Conservation (phyloP, 1,284 basidiomycete genomes). For the Melampsora americana region DNA sequence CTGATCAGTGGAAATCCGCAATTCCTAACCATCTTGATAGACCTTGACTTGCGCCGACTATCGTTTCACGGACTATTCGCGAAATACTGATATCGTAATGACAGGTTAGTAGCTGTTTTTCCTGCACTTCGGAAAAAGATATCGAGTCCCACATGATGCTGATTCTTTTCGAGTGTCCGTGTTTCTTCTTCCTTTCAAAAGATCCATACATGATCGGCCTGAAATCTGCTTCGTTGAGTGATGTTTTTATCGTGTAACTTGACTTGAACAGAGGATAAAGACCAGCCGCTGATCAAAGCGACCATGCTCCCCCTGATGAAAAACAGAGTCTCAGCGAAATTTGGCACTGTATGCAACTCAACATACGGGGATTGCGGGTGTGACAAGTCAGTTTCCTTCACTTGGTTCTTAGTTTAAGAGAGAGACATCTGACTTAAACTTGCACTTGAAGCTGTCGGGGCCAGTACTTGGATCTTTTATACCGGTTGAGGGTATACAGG, state of each 20-base stretch:
- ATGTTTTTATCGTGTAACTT: background rate
- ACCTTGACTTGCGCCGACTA: conserved; percentile 40
- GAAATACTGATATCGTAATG: conserved; percentile 25
- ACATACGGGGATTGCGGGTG: conserved; percentile 16
- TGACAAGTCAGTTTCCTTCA: conserved; percentile 25
- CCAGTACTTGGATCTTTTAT: conserved; percentile 24
- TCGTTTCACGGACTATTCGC: conserved; percentile 31
- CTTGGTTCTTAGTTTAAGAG: background rate
- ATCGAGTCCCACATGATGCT: background rate
- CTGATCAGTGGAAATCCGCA: background rate
- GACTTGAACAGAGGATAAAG: background rate
- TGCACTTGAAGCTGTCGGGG: conserved; percentile 21
- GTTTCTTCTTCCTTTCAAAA: background rate
- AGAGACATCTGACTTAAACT: background rate
- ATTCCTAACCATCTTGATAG: conserved; percentile 6
- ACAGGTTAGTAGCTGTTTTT: conserved; percentile 4
- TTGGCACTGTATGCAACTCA: conserved; percentile 4
- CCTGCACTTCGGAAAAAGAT: too few relatives aligned
- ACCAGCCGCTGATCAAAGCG: background rate
- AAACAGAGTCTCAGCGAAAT: too few relatives aligned
- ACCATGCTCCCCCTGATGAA: too few relatives aligned
- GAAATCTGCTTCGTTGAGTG: conserved; percentile 13
- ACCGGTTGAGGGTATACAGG: conserved; percentile 23
- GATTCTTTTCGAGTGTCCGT: background rate
- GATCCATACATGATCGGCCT: conserved; percentile 33